phyloP scores from a whole-genome alignment of 306 rosid species.

The Coriaria nepalensis region DNA sequence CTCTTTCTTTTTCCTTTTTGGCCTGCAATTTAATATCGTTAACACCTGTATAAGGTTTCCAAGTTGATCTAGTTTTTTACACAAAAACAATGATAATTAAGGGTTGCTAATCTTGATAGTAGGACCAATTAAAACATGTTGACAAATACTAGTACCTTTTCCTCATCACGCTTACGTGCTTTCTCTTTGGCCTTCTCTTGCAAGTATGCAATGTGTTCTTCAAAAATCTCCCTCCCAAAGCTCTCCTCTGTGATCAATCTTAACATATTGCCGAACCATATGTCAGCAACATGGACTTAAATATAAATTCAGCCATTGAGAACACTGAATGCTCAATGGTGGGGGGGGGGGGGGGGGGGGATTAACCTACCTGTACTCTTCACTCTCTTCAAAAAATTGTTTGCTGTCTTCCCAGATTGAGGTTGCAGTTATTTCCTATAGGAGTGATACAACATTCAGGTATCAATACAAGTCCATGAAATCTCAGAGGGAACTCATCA shows the following conservation, averaged over 20 bases:
- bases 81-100: no score
- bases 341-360: not conserved
- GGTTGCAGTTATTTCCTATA: conserved; percentile 63
- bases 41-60: no score
- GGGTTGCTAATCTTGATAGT: no score
- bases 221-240: conserved; percentile 53
- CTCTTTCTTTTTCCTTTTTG: conserved; percentile 74
- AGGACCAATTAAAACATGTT: conserved; percentile 2
- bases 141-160: conserved; percentile 41
- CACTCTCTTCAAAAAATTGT: conserved; percentile 68
- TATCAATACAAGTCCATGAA: conserved; percentile 5
- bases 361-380: conserved; percentile 64
- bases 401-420: conserved; percentile 90
- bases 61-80: no score
- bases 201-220: conserved; percentile 50
- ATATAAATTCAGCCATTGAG: not conserved
- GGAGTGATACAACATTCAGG: conserved; percentile 8
- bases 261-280: conserved; percentile 10
- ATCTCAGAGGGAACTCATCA: not conserved
- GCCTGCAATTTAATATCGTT: conserved; percentile 31
- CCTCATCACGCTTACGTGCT: conserved; percentile 96
- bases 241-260: conserved; percentile 78
- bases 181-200: conserved; percentile 87
- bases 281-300: not conserved
- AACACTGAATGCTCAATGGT: not conserved